Percentiles rank a stretch among this genome's conserved stretches.
phyloP scores from a whole-genome alignment of 1,284 basidiomycete species.

The Leucoagaricus sp. region DNA sequence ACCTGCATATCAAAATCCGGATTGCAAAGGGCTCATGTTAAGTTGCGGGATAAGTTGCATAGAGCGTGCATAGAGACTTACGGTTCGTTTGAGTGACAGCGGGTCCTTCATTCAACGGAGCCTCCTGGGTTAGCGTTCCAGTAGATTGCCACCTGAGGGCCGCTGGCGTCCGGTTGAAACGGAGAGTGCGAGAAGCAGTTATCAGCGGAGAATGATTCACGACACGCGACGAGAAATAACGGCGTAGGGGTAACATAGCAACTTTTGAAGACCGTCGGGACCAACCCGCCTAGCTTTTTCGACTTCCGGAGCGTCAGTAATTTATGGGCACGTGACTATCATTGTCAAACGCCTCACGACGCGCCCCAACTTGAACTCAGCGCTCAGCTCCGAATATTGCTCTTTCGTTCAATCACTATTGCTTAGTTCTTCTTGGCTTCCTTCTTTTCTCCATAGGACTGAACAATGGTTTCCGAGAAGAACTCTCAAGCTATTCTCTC shows the following conservation, averaged over 20 bases:
- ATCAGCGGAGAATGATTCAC: neutral
- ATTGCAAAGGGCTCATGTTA: neutral
- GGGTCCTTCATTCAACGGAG: slow-evolving; percentile 38
- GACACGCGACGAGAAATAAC: neutral
- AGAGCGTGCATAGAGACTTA: slow-evolving; percentile 26
- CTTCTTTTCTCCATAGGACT: neutral
- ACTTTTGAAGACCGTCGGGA: neutral
- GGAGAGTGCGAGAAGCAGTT: neutral
- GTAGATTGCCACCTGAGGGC: slow-evolving; percentile 30
- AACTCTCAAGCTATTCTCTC: slow-evolving; percentile 52
- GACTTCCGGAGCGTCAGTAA: neutral
- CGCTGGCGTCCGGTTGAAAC: neutral
- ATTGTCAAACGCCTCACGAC: neutral
- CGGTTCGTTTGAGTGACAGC: slow-evolving; percentile 59
- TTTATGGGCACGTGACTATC: neutral
- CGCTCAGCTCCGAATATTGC: neutral
- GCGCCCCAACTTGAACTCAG: neutral
- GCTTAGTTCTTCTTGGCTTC: neutral
- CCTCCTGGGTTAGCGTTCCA: slow-evolving; percentile 4
- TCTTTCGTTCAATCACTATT: neutral
- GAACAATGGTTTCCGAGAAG: slow-evolving; percentile 17
- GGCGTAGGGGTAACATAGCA: neutral
- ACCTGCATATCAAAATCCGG: slow-evolving; percentile 44
- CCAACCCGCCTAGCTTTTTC: neutral
- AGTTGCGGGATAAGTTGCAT: slow-evolving; percentile 11